Evolutionary conservation across 2,329 filamentous ascomycete genomes (phyloP).

Genomic region (Fusarium coffeatum): DNA sequence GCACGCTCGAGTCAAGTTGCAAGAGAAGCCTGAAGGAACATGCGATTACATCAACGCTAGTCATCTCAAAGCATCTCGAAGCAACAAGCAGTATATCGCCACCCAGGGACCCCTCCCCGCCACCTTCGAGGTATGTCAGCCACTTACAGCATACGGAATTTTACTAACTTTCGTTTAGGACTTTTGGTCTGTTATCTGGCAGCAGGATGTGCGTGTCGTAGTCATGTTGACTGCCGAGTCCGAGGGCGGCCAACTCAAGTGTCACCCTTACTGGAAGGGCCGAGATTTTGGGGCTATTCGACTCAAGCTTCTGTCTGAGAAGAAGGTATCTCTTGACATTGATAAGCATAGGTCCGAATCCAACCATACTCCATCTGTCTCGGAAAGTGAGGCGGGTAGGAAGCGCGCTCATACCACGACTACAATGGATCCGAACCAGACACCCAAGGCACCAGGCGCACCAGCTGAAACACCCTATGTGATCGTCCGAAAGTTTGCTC

Average conservation of each 20-base stretch:
- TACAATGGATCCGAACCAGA: constrained; percentile 52
- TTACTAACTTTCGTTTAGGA: constrained; percentile 68
- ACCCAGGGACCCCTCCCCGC: constrained; percentile 93
- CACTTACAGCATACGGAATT: neutral
- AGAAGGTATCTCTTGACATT: constrained; percentile 81
- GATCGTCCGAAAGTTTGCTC: constrained; percentile 85
- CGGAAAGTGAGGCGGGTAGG: constrained; percentile 56
- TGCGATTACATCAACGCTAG: constrained; percentile 98
- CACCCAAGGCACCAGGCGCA: constrained; percentile 44
- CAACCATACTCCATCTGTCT: constrained; percentile 43
- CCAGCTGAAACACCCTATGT: constrained; percentile 76
- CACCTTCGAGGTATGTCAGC: constrained; percentile 80
- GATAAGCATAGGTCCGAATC: constrained; percentile 61
- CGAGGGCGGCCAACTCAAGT: constrained; percentile 93
- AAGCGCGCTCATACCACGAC: constrained; percentile 67
- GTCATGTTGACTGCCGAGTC: constrained; percentile 97
- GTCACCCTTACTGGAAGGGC: constrained; percentile 90
- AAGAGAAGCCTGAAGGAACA: constrained; percentile 71
- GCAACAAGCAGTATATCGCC: constrained; percentile 93
- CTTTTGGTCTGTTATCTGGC: constrained; percentile 98
- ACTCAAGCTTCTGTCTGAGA: constrained; percentile 83
- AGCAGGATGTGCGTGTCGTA: constrained; percentile 92
- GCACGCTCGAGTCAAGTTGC: constrained; percentile 86
- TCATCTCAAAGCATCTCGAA: constrained; percentile 81
- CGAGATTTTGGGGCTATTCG: constrained; percentile 81